These are phyloP conservation scores for Botrytis elliptica DNA, from an alignment of 2,329 filamentous ascomycete species.

Conservation along the genomic window DNA sequence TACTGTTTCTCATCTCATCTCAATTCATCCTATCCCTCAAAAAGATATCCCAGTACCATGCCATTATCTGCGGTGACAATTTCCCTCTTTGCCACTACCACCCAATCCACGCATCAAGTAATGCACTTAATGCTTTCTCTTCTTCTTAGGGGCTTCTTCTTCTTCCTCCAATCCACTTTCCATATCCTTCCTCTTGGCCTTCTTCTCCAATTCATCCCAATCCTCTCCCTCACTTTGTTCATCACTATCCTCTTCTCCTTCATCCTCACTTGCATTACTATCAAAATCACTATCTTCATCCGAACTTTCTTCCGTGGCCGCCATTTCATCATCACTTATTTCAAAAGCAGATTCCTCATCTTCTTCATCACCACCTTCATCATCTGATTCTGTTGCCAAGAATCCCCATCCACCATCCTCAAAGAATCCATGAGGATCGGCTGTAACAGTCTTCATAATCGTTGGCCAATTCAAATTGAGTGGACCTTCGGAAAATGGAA, in stretches of 20 bases:
- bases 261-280: conserved; percentile 81
- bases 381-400: conserved; percentile 82
- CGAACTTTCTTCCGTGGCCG: conserved; percentile 68
- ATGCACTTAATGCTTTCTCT: conserved; percentile 52
- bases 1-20: background rate
- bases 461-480: conserved; percentile 98
- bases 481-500: conserved; percentile 89
- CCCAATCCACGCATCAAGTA: background rate
- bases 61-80: background rate
- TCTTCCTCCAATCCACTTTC: conserved; percentile 68
- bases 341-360: conserved; percentile 93
- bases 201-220: conserved; percentile 93
- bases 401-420: conserved; percentile 94
- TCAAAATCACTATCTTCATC: conserved; percentile 94
- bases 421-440: conserved; percentile 94
- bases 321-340: conserved; percentile 79
- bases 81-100: background rate
- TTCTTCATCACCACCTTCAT: conserved; percentile 73
- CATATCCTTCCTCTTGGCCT: conserved; percentile 81
- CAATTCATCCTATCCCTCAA: background rate
- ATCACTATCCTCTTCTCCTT: conserved; percentile 71
- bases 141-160: conserved; percentile 70
- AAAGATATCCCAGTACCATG: background rate
- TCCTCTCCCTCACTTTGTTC: conserved; percentile 80
- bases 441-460: conserved; percentile 98